phyloP scores from a whole-genome alignment of 1,284 basidiomycete genomes.

The Malassezia nana region DNA sequence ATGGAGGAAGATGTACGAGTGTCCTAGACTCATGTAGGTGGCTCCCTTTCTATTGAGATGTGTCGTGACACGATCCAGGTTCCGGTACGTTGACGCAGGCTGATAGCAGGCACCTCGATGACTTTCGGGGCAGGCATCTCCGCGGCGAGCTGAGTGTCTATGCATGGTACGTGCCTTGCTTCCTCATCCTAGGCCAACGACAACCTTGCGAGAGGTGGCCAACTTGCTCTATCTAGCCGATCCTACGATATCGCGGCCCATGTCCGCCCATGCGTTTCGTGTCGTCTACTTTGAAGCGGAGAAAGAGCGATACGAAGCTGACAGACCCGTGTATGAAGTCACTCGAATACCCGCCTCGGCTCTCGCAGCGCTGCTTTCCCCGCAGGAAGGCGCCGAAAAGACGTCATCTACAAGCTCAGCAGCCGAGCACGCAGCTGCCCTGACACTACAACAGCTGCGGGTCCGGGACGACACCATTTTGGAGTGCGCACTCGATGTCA shows the following conservation, averaged over 20 bases:
- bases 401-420: constrained; percentile 10
- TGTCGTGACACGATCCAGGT: constrained; percentile 5
- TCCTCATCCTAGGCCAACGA: constrained; percentile 24
- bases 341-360: constrained; percentile 23
- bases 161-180: constrained; percentile 23
- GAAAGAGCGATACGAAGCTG: constrained; percentile 12
- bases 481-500: constrained; percentile 21
- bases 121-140: constrained; percentile 19
- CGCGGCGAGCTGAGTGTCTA: constrained; percentile 27
- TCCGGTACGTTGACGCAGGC: too few species aligned
- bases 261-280: constrained; percentile 29
- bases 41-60: constrained; percentile 15
- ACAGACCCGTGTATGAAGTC: constrained; percentile 21
- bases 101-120: constrained; percentile 19
- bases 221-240: constrained; percentile 31
- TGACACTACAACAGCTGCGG: constrained; percentile 20
- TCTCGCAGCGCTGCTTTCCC: constrained; percentile 18
- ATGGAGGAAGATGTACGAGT: constrained; percentile 12
- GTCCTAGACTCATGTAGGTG: neutral
- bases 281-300: constrained; percentile 18
- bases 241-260: constrained; percentile 21
- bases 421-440: constrained; percentile 20
- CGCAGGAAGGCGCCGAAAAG: neutral
- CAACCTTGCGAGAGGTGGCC: constrained; percentile 31
- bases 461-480: constrained; percentile 21